Percentiles rank a stretch among this genome's conserved stretches.
These are phyloP conservation scores for Arachnomyces sp. DNA, from an alignment of 2,329 filamentous ascomycete genomes.

Conservation along the genomic window DNA sequence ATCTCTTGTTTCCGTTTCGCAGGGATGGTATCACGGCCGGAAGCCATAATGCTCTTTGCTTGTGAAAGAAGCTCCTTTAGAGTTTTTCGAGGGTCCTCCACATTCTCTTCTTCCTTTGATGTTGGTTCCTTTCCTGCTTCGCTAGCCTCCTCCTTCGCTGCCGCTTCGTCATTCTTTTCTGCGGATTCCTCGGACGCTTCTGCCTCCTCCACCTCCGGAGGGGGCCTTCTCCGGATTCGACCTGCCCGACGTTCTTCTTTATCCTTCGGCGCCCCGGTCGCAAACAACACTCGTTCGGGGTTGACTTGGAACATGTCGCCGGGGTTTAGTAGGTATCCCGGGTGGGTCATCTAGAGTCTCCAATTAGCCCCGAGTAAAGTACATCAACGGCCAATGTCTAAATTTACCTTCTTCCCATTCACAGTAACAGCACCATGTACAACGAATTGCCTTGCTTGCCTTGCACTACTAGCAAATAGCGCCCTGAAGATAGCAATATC, in stretches of 20 bases:
- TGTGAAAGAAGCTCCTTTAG: conserved; percentile 49
- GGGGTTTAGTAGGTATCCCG: conserved; percentile 89
- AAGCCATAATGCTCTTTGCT: conserved; percentile 54
- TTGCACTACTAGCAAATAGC: conserved; percentile 84
- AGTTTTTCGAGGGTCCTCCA: conserved; percentile 32
- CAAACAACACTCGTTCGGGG: conserved; percentile 76
- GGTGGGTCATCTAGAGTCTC: conserved; percentile 68
- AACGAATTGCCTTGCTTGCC: conserved; percentile 90
- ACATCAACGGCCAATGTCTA: conserved; percentile 11
- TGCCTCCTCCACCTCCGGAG: conserved; percentile 17
- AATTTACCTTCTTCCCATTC: conserved; percentile 80
- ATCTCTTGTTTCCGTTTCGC: conserved; percentile 70
- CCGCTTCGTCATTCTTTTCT: conserved; percentile 21
- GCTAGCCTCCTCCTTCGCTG: conserved; percentile 18
- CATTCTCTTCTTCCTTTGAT: conserved; percentile 19
- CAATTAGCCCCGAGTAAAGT: neutral
- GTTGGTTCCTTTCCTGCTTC: conserved; percentile 16
- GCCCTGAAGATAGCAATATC: conserved; percentile 93
- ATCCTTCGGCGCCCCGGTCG: conserved; percentile 68
- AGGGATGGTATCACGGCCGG: conserved; percentile 46
- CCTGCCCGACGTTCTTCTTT: conserved; percentile 31
- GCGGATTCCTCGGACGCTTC: conserved; percentile 19
- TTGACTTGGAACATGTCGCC: conserved; percentile 98
- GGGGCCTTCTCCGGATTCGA: conserved; percentile 20
- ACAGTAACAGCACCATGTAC: conserved; percentile 90